A percentile compares a stretch with the other conserved stretches of the same genome.
Evolutionary conservation across 164 flowering plant genomes (phyloP).

Genomic region (Saururus chinensis): DNA sequence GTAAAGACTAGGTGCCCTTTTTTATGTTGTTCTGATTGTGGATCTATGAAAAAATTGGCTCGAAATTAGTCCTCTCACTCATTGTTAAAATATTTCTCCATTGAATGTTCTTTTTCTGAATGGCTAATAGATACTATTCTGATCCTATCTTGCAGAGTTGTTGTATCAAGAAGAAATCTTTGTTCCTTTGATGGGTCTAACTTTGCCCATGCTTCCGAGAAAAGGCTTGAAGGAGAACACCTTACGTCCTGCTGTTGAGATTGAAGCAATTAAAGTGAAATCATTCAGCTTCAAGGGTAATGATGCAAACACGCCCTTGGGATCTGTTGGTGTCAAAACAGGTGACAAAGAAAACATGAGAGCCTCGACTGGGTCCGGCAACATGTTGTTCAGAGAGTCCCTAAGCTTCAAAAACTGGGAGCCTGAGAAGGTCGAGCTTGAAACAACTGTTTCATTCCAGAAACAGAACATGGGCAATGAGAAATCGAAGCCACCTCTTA

Average conservation of each 20-base stretch:
- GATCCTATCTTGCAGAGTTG: neutral
- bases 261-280: conserved; percentile 16
- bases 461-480: conserved; percentile 3
- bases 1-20: too few species aligned
- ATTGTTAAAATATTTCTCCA: too few species aligned
- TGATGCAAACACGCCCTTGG: conserved; percentile 15
- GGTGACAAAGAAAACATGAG: conserved; percentile 13
- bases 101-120: neutral
- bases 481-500: neutral
- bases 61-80: too few species aligned
- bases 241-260: conserved; percentile 8
- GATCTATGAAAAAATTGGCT: too few species aligned
- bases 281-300: conserved; percentile 25
- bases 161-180: neutral
- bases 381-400: conserved; percentile 9
- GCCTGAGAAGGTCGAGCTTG: conserved; percentile 11
- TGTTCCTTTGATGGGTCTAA: conserved; percentile 28
- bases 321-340: conserved; percentile 26
- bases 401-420: conserved; percentile 31
- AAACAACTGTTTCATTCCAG: conserved; percentile 20
- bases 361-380: too few species aligned
- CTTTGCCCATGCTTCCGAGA: conserved; percentile 27
- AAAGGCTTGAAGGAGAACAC: conserved; percentile 10
- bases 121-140: neutral
- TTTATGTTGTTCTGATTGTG: too few species aligned